Evolutionary conservation across 1,139 yeast genomes (phyloP).

Genomic region (Suhomyces taliae): DNA sequence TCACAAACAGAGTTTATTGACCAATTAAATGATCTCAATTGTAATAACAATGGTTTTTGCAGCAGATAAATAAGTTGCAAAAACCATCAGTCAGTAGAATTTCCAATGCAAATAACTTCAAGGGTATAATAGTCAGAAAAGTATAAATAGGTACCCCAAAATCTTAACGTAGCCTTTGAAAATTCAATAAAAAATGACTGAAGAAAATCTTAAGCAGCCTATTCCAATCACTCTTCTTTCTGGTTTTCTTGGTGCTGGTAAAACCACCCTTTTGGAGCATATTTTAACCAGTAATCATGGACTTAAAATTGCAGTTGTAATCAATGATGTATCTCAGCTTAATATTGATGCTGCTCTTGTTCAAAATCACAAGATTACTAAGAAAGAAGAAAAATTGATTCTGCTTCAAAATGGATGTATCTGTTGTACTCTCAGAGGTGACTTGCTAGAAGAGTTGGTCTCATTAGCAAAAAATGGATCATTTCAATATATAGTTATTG

Average conservation of each 20-base stretch:
- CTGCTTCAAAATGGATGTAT: constrained; percentile 50
- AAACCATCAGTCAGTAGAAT: too few species aligned
- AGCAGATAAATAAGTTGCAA: neutral
- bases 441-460: constrained; percentile 42
- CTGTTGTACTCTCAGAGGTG: constrained; percentile 49
- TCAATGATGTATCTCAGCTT: constrained; percentile 41
- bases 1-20: neutral
- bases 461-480: constrained; percentile 31
- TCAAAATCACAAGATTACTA: constrained; percentile 37
- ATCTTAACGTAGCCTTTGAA: too few species aligned
- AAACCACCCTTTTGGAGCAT: constrained; percentile 44
- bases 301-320: constrained; percentile 41
- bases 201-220: constrained; percentile 12
- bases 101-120: neutral
- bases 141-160: neutral
- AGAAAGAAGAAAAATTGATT: constrained; percentile 42
- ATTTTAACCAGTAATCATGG: constrained; percentile 41
- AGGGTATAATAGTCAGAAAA: neutral
- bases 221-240: constrained; percentile 45
- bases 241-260: constrained; percentile 48
- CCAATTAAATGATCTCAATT: neutral
- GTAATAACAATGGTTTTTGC: neutral
- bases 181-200: neutral
- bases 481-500: constrained; percentile 44
- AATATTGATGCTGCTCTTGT: constrained; percentile 45